A percentile compares a stretch with the other conserved stretches of the same genome.
These are phyloP conservation scores for Gossypium thurberi DNA, from an alignment of 345 rosid species.

Conservation along the genomic window DNA sequence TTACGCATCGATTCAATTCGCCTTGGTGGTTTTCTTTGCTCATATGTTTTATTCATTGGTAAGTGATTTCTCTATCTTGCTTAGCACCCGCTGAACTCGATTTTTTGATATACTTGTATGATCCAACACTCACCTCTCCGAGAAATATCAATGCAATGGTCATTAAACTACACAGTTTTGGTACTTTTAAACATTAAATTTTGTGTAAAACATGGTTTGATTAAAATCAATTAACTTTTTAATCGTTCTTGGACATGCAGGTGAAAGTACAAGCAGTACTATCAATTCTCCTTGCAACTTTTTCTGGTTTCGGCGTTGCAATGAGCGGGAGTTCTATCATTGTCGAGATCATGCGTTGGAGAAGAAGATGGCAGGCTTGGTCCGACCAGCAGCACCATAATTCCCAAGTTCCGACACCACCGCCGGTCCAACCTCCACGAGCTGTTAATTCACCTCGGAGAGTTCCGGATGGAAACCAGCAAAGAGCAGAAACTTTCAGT, in stretches of 20 bases:
- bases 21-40: conserved; percentile 78
- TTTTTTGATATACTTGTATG: neutral
- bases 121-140: neutral
- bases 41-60: conserved; percentile 83
- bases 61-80: conserved; percentile 22
- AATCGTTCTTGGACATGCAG: conserved; percentile 24
- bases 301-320: conserved; percentile 77
- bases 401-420: conserved; percentile 19
- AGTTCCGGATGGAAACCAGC: conserved; percentile 11
- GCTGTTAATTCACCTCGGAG: conserved; percentile 14
- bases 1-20: conserved; percentile 75
- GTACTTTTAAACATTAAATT: neutral
- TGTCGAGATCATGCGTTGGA: conserved; percentile 81
- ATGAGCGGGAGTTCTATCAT: conserved; percentile 77
- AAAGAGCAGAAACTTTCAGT: conserved; percentile 15
- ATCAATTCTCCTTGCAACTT: conserved; percentile 70
- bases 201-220: neutral
- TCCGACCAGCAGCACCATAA: conserved; percentile 22
- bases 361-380: conserved; percentile 43
- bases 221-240: neutral
- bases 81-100: neutral
- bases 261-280: conserved; percentile 65
- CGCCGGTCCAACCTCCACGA: conserved; percentile 30
- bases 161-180: neutral
- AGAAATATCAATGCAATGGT: neutral